Conservation (phyloP, 148 eudicot genomes). For the Nyssa sinensis region DNA sequence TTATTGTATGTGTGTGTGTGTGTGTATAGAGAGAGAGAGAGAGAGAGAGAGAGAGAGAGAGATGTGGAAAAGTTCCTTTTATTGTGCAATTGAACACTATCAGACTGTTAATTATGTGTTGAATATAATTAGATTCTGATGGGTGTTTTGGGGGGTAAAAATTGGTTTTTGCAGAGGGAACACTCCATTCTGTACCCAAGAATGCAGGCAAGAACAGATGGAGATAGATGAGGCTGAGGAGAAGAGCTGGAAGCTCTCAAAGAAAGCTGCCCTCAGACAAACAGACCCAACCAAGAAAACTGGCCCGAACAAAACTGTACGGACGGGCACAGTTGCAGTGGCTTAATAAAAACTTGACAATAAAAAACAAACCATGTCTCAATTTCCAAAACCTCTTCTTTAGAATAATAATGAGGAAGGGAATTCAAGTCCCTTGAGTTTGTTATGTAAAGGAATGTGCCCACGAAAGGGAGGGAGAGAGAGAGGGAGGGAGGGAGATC, state of each 20-base stretch:
- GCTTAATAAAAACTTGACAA: conserved; percentile 11
- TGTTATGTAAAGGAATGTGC: background rate
- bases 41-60: too few relatives aligned
- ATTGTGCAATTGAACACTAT: background rate
- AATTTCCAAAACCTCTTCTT: too few relatives aligned
- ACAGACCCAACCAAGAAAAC: conserved; percentile 28
- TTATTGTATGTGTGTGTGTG: too few relatives aligned
- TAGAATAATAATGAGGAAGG: too few relatives aligned
- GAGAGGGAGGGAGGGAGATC: background rate
- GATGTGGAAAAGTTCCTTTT: background rate
- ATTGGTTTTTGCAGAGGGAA: conserved; percentile 57
- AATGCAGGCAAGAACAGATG: conserved; percentile 83
- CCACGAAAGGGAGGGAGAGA: too few relatives aligned
- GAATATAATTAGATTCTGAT: background rate
- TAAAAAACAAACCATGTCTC: too few relatives aligned
- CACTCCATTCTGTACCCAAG: conserved; percentile 86
- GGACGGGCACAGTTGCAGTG: conserved; percentile 37
- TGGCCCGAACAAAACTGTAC: conserved; percentile 23
- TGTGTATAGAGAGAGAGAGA: too few relatives aligned
- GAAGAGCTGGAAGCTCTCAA: conserved; percentile 41
- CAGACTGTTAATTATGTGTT: background rate
- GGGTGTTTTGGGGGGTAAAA: background rate
- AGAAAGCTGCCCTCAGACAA: conserved; percentile 22
- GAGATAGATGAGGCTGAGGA: conserved; percentile 63
- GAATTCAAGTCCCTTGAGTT: background rate